Evolutionary conservation across 202 grass and related monocot genomes (phyloP), one percentile per base, ranked within the genome.

Genomic region (Saccharum hybrid): DNA sequence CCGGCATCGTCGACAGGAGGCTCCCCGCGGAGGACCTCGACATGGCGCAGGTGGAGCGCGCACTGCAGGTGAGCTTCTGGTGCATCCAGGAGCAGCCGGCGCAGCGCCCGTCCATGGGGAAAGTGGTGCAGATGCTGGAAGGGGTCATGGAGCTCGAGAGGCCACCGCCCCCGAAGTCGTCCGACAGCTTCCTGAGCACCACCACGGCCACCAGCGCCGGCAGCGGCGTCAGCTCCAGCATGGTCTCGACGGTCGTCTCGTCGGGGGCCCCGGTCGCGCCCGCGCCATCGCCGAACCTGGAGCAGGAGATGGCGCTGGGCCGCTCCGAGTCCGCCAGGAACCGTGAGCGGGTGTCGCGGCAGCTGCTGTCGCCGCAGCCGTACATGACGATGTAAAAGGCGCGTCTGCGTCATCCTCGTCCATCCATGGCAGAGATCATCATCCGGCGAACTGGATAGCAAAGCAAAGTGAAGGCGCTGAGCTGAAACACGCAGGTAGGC

Each of bases 51-150:
- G 80, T 92, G 69, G 88, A 89, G 63, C 90, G 93, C 81, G 84
- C 84, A 54, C 42, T 94, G 12, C 88, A 90, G 71, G 91, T 94
- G 34, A 87, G 91, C 81, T 99, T 99, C 82, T 99, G 96, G 96
- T 99, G 96, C 88, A 99, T 96, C 79, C 96, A 99, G 68, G 96
- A 99, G 89, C 96, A 96, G 76, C 96, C 96, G 19, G 88, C 88
- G 23, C 86, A 90, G 78, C 85, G 96, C 78, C 96, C 93, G 1
- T 92, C 72, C 15, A 99, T 99, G 96, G 93, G 96, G 31, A 99
- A 94, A 79, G 96, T 99, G 23, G 96, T 99, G 81, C 96, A 99
- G 90, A 99, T 99, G 96, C 83, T 99, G 68, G 96, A 99, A 82
- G 96, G 96, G 28, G 71, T 99, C 63, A 88, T 90, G 89, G 91